These are phyloP conservation scores for Moesziomyces antarcticus DNA, from an alignment of 1,284 basidiomycete genomes.

Conservation along the genomic window DNA sequence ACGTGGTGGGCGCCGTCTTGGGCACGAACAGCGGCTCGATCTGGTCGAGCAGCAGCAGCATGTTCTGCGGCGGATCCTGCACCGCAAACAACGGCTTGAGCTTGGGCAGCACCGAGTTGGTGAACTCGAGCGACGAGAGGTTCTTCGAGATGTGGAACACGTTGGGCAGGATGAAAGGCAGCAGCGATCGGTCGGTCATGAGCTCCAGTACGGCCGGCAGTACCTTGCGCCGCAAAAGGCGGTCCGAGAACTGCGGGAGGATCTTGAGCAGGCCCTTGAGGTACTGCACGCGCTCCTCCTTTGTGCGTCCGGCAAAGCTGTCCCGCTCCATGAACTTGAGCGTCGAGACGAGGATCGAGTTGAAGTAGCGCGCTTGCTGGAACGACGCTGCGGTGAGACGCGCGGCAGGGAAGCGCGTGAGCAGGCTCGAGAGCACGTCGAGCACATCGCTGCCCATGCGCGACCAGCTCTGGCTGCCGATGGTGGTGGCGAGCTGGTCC, in stretches of 20 bases:
- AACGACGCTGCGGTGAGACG: slow-evolving; percentile 83
- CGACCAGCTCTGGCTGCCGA: slow-evolving; percentile 49
- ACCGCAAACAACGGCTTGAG: slow-evolving; percentile 89
- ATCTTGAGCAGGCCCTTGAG: slow-evolving; percentile 83
- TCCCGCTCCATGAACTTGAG: slow-evolving; percentile 95
- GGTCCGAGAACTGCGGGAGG: slow-evolving; percentile 86
- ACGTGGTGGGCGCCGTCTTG: slow-evolving; percentile 87
- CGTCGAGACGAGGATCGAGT: slow-evolving; percentile 91
- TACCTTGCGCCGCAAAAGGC: slow-evolving; percentile 87
- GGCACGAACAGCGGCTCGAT: slow-evolving; percentile 80
- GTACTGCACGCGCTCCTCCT: slow-evolving; percentile 95
- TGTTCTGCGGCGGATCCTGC: slow-evolving; percentile 94
- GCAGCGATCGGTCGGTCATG: slow-evolving; percentile 64
- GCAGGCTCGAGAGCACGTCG: slow-evolving; percentile 50
- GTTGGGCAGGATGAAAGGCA: slow-evolving; percentile 97
- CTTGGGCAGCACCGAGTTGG: slow-evolving; percentile 81
- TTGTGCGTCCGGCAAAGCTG: slow-evolving; percentile 90
- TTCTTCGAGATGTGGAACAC: slow-evolving; percentile 90
- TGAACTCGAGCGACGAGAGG: slow-evolving; percentile 79
- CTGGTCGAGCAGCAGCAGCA: slow-evolving; percentile 76
- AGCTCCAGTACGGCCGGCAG: slow-evolving; percentile 78
- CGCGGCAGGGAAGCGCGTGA: slow-evolving; percentile 78
- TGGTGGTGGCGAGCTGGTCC: slow-evolving; percentile 69
- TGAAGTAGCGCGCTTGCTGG: slow-evolving; percentile 88
- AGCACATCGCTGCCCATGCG: slow-evolving; percentile 57